Conservation (phyloP, 768 basidiomycete genomes). For the Pleurotus eryngii region DNA sequence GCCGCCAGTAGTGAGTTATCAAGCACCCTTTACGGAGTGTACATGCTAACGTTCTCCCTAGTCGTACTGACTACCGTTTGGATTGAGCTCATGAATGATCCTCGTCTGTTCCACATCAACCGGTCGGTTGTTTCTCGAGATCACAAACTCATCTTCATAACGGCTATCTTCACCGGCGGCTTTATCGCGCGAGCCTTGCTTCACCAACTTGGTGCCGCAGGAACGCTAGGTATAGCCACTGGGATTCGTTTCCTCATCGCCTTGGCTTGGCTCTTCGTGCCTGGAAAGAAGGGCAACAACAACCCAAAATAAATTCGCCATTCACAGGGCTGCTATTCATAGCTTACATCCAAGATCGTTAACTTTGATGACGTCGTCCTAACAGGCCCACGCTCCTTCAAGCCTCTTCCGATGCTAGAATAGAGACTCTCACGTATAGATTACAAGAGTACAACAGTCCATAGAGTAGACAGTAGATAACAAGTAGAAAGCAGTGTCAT, state of each 20-base stretch:
- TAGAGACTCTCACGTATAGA: neutral
- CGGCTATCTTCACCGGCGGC: constrained; percentile 73
- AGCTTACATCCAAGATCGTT: too few relatives aligned
- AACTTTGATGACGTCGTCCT: too few relatives aligned
- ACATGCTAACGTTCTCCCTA: constrained; percentile 18
- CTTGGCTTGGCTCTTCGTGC: constrained; percentile 65
- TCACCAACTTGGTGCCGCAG: constrained; percentile 55
- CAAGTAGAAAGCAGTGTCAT: neutral
- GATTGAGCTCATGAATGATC: constrained; percentile 86
- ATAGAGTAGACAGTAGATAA: neutral
- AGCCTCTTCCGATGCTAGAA: neutral
- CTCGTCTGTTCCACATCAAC: constrained; percentile 62
- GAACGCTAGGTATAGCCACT: constrained; percentile 62
- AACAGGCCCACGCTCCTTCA: too few relatives aligned
- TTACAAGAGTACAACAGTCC: neutral
- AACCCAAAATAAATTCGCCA: too few relatives aligned
- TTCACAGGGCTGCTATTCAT: too few relatives aligned
- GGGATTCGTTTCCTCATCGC: constrained; percentile 61
- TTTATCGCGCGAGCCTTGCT: constrained; percentile 63
- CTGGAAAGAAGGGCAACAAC: constrained; percentile 27
- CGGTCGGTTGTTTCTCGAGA: constrained; percentile 59
- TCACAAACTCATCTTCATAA: constrained; percentile 64
- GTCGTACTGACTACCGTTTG: constrained; percentile 86
- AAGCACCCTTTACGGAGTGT: neutral
- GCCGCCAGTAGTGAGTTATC: constrained; percentile 62